Conservation (phyloP, 352 stramenopile species). For the Phytophthora idaei region DNA sequence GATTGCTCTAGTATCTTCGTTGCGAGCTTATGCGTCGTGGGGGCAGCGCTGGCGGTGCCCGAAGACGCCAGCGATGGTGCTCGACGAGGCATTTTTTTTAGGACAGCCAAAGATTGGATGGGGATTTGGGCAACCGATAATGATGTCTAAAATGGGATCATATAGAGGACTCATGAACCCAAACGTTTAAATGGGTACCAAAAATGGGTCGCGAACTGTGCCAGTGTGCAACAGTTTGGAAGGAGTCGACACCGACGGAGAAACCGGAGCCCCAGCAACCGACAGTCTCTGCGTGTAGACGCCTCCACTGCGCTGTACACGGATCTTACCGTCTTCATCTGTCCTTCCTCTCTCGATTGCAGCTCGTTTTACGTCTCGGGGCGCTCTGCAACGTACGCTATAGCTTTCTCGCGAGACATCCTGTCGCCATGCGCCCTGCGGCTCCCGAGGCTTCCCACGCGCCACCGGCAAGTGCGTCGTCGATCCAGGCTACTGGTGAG, state of each 20-base stretch:
- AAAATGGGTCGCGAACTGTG: no score
- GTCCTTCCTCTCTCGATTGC: conserved; percentile 16
- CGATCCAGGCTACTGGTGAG: conserved; percentile 21
- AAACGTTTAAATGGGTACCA: no score
- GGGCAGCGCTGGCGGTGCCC: conserved; percentile 5
- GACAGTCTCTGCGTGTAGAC: conserved; percentile 14
- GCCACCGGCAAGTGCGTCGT: conserved; percentile 26
- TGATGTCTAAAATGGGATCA: no score
- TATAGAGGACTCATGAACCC: no score
- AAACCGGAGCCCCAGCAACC: neutral
- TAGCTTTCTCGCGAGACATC: conserved; percentile 2
- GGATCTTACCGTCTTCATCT: neutral
- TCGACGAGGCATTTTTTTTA: conserved; percentile 33
- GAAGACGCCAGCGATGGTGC: conserved; percentile 5
- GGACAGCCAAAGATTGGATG: neutral
- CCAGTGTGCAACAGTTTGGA: neutral
- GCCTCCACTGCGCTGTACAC: neutral
- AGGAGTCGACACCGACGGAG: no score
- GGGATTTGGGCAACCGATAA: neutral
- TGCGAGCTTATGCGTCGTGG: conserved; percentile 13
- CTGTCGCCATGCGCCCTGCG: conserved; percentile 10
- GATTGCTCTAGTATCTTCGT: conserved; percentile 15
- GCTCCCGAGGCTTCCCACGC: conserved; percentile 12
- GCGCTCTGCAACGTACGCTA: conserved; percentile 1
- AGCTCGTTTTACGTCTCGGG: neutral